Conservation (phyloP, 352 stramenopile genomes). For the Phytophthora hybrid region DNA sequence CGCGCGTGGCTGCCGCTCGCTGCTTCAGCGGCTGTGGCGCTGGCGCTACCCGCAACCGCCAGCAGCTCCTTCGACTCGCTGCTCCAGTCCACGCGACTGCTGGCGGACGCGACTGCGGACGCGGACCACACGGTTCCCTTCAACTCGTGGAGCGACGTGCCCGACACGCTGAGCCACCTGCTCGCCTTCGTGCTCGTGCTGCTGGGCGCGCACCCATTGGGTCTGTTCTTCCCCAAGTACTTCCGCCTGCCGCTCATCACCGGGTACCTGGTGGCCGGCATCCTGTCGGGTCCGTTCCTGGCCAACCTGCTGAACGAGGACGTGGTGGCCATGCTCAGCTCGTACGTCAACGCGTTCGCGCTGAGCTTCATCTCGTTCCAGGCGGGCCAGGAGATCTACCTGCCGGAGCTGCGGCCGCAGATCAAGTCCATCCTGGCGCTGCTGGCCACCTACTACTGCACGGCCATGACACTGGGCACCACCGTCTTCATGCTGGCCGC, state of each 20-base stretch:
- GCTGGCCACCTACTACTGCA: no score
- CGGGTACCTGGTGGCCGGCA: slow-evolving; percentile 64
- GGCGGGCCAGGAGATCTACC: slow-evolving; percentile 71
- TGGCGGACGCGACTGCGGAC: not conserved
- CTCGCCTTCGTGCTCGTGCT: slow-evolving; percentile 66
- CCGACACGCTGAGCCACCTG: slow-evolving; percentile 53
- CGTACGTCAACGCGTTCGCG: slow-evolving; percentile 65
- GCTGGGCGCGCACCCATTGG: slow-evolving; percentile 58
- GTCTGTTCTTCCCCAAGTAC: slow-evolving; percentile 59
- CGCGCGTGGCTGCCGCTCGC: not conserved
- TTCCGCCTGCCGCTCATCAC: slow-evolving; percentile 68
- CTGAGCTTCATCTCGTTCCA: slow-evolving; percentile 81
- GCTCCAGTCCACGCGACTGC: not conserved
- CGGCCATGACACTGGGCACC: no score
- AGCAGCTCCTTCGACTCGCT: not conserved
- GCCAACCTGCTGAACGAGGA: slow-evolving; percentile 55
- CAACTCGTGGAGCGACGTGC: slow-evolving; percentile 40
- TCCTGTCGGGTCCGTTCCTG: slow-evolving; percentile 63
- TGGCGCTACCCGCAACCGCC: not conserved
- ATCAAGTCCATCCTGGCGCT: no score
- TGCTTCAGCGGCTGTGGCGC: no score
- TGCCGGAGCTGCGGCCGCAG: slow-evolving; percentile 51
- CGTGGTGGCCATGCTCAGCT: slow-evolving; percentile 53
- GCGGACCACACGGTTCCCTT: slow-evolving; percentile 50
- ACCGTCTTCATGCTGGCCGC: no score